Percentiles rank a stretch among this genome's conserved stretches.
These are phyloP conservation scores for Amylocystis lapponica DNA, from an alignment of 768 basidiomycete genomes.

Conservation along the genomic window DNA sequence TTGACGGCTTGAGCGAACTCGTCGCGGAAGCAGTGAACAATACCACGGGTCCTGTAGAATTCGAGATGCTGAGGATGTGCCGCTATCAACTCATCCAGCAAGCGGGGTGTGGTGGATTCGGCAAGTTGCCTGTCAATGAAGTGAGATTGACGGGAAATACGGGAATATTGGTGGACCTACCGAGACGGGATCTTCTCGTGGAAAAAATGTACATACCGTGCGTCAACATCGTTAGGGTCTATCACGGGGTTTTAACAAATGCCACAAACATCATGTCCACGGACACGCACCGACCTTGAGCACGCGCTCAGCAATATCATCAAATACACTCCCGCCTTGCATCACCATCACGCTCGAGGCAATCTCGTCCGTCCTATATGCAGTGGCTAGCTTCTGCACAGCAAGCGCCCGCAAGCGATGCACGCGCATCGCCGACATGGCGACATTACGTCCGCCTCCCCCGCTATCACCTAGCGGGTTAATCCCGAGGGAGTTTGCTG, in stretches of 20 bases:
- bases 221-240: constrained; percentile 77
- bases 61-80: constrained; percentile 72
- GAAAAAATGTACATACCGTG: constrained; percentile 89
- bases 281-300: constrained; percentile 53
- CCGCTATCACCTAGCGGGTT: constrained; percentile 47
- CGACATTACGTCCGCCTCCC: constrained; percentile 62
- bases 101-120: constrained; percentile 72
- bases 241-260: background rate
- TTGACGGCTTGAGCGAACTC: constrained; percentile 69
- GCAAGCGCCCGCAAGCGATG: constrained; percentile 77
- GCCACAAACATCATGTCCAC: background rate
- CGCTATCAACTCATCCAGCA: constrained; percentile 75
- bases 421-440: constrained; percentile 82
- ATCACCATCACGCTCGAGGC: constrained; percentile 93
- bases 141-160: constrained; percentile 9
- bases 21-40: constrained; percentile 85
- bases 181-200: constrained; percentile 93
- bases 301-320: constrained; percentile 87
- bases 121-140: constrained; percentile 63
- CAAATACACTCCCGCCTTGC: constrained; percentile 90
- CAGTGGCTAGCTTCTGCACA: constrained; percentile 80
- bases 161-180: constrained; percentile 52
- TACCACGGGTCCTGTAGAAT: constrained; percentile 84
- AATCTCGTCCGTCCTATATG: constrained; percentile 85
- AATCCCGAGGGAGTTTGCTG: constrained; percentile 59